Percentiles rank a stretch among this genome's conserved stretches.
Evolutionary conservation across 2,329 filamentous ascomycete genomes (phyloP).

Genomic region (Paecilomyces sp.): DNA sequence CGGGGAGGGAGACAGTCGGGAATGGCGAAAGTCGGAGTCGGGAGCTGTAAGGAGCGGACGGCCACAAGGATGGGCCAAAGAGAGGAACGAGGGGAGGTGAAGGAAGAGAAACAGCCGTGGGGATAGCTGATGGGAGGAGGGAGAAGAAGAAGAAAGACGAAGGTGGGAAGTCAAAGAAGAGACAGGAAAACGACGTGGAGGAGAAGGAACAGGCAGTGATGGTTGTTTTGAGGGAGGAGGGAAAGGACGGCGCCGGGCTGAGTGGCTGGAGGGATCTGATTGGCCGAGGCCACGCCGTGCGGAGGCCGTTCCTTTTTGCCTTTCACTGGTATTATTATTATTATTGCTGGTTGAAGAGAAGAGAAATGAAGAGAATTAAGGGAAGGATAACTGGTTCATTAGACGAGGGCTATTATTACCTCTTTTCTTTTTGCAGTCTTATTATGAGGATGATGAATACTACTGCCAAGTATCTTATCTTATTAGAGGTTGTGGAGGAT

Average conservation of each 20-base stretch:
- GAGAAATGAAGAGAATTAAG: too few relatives aligned
- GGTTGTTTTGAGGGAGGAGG: slow-evolving; percentile 1
- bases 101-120: slow-evolving; percentile 5
- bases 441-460: too few relatives aligned
- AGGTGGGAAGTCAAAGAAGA: slow-evolving; percentile 8
- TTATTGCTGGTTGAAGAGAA: too few relatives aligned
- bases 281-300: background rate
- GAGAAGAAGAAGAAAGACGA: slow-evolving; percentile 9
- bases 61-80: slow-evolving; percentile 24
- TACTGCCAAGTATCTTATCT: too few relatives aligned
- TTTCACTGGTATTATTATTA: too few relatives aligned
- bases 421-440: too few relatives aligned
- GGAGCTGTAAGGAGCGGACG: slow-evolving; percentile 29
- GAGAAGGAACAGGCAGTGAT: slow-evolving; percentile 2
- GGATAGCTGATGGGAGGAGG: slow-evolving; percentile 3
- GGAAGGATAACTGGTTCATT: too few relatives aligned
- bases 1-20: background rate
- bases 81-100: slow-evolving; percentile 9
- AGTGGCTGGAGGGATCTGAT: slow-evolving; percentile 5
- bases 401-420: too few relatives aligned
- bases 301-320: background rate
- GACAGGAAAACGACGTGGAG: background rate
- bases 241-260: slow-evolving; percentile 7
- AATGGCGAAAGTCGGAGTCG: background rate
- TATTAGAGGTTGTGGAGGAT: too few relatives aligned